A percentile compares a stretch with the other conserved stretches of the same genome.
phyloP scores from a whole-genome alignment of 2,329 filamentous ascomycete genomes.

The Pseudogymnoascus sp. region DNA sequence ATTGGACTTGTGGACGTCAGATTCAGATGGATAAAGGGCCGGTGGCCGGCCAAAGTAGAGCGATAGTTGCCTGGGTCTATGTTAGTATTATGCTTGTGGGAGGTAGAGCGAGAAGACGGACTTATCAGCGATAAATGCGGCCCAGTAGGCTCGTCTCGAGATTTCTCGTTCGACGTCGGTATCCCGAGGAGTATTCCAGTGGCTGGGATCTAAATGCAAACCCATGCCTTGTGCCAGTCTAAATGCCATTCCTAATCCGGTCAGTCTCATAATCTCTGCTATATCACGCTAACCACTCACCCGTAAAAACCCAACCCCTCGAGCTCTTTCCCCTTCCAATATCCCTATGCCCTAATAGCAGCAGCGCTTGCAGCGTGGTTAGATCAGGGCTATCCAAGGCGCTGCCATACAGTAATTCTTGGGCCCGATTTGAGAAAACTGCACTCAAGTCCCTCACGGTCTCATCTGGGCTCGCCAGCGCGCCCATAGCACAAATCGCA shows the following conservation, averaged over 20 bases:
- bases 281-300: constrained; percentile 15
- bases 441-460: constrained; percentile 31
- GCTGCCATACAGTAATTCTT: constrained; percentile 35
- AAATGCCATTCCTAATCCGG: constrained; percentile 34
- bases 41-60: constrained; percentile 43
- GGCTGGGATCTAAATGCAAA: constrained; percentile 41
- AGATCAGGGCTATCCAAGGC: constrained; percentile 39
- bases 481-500: constrained; percentile 40
- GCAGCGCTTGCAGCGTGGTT: constrained; percentile 37
- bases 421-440: constrained; percentile 36
- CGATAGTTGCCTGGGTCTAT: constrained; percentile 31
- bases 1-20: constrained; percentile 41
- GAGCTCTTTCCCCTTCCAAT: constrained; percentile 40
- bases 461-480: constrained; percentile 35
- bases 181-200: constrained; percentile 37
- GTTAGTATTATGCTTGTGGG: neutral
- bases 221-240: constrained; percentile 44
- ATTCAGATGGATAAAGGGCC: constrained; percentile 40
- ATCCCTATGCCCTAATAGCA: constrained; percentile 38
- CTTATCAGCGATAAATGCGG: constrained; percentile 41
- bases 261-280: neutral
- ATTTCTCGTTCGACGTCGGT: constrained; percentile 38
- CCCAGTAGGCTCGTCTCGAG: constrained; percentile 41
- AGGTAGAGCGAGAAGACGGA: neutral
- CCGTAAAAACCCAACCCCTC: constrained; percentile 43